Percentiles rank a stretch among this genome's conserved stretches.
phyloP scores from a whole-genome alignment of 257 asterid genomes.

The Przewalskia tangutica region DNA sequence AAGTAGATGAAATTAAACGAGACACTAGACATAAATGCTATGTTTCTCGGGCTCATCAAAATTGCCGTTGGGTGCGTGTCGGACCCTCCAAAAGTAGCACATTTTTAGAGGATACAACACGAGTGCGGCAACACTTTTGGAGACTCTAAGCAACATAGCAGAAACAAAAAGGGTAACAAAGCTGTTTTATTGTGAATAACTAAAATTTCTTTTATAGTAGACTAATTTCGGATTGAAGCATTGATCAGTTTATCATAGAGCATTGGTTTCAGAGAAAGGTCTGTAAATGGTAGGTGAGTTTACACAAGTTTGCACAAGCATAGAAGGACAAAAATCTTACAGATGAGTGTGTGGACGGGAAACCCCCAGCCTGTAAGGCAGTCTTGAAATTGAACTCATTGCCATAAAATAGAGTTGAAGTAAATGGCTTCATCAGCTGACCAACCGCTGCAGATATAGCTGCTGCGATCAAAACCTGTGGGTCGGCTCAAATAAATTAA shows the following conservation, averaged over 20 bases:
- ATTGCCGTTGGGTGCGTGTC: neutral
- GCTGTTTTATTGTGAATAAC: neutral
- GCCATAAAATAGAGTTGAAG: conserved; percentile 47
- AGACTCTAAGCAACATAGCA: neutral
- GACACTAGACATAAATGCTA: neutral
- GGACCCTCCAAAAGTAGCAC: too few species aligned
- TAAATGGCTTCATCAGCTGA: conserved; percentile 65
- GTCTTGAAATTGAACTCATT: conserved; percentile 42
- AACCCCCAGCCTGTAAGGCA: conserved; percentile 64
- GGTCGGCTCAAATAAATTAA: neutral
- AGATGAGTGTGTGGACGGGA: conserved; percentile 94
- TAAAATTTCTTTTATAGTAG: neutral
- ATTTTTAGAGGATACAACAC: too few species aligned
- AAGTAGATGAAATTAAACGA: conserved; percentile 3
- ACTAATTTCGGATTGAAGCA: neutral
- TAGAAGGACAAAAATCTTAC: conserved; percentile 20
- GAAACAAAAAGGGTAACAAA: neutral
- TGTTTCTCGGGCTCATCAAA: neutral
- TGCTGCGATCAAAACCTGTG: conserved; percentile 72
- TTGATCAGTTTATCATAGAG: neutral
- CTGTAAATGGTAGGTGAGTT: neutral
- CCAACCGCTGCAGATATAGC: conserved; percentile 69
- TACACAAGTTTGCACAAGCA: neutral
- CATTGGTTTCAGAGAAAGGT: neutral
- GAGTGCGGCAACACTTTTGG: neutral